Base-by-base conservation (phyloP, 2,329 filamentous ascomycete species). In the Cercospora sesami region DNA sequence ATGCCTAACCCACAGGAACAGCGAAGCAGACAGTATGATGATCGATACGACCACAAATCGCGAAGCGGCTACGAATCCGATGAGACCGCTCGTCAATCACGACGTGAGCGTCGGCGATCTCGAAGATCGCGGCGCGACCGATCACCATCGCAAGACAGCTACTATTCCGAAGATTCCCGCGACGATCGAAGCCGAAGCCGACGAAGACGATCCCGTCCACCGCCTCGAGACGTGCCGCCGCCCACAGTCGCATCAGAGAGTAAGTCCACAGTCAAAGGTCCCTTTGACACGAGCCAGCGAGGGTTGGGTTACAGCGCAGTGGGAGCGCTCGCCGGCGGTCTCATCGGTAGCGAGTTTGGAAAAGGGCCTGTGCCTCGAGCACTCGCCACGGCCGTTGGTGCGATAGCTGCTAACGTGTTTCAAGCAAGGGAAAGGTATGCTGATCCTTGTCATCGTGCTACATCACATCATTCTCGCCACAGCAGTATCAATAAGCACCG, bases 361-460 rank as follows among this genome's bases (percentile, higher is more conserved):
- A 73, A 75, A 57, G 73, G 73, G 23, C 64, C 67, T 23, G 31
- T 75, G 21, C 71, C 73, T 21, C 70, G 72, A 30, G 72, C 72
- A 23, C 62, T 75, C 21, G 76, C 74, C 36, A 73, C 72, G 55
- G 69, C 72, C 39, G 64, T 76, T 45, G 75, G 76, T 63, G 74
- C 73, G 58, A 60, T 74, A 21, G 72, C 72, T 60, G 76, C 75
- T 73, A 75, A 77, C 64, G 69, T 69, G 45, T 73, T 72, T 65
- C 73, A 75, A 74, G 73, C 73, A 63, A 74, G 75, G 65, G 71
- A 75, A 69, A 74, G 73, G 73, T 76, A 64, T 64, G 62, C 39
- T 64, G 62, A 64, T 64, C 62, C 51, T 59, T 36, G 48, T 55
- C 36, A 42, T 42, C 48, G 62, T 64, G 62, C 62, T 39, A 39